Conservation (phyloP, 2,329 filamentous ascomycete species). For the Didymellaceae sp. region DNA sequence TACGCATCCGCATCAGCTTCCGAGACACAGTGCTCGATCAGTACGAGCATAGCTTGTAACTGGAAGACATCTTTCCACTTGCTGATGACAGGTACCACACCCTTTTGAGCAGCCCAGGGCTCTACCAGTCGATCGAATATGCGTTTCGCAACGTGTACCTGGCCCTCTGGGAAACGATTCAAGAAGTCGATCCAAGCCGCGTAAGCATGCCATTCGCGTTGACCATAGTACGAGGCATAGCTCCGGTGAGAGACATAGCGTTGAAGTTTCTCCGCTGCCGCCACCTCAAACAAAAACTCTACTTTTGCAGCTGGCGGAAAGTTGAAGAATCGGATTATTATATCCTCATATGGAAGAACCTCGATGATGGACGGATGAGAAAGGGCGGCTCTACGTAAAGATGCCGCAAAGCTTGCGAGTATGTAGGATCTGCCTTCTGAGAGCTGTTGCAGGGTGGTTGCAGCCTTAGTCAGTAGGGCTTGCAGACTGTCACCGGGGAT, state of each 20-base stretch:
- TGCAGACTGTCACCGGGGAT: conserved; percentile 13
- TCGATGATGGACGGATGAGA: conserved; percentile 34
- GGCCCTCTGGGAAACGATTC: conserved; percentile 44
- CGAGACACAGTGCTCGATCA: conserved; percentile 47
- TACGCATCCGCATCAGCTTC: conserved; percentile 39
- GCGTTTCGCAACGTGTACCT: conserved; percentile 29
- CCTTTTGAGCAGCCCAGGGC: conserved; percentile 53
- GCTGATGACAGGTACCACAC: conserved; percentile 52
- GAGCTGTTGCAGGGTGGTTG: conserved; percentile 36
- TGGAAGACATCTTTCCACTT: conserved; percentile 59
- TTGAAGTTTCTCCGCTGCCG: conserved; percentile 44
- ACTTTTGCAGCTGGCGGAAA: conserved; percentile 50
- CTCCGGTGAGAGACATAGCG: conserved; percentile 39
- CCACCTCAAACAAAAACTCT: conserved; percentile 56
- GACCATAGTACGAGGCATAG: conserved; percentile 54
- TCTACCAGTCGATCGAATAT: conserved; percentile 48
- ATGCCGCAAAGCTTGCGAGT: conserved; percentile 36
- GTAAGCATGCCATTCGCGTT: conserved; percentile 52
- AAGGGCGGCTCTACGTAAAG: conserved; percentile 42
- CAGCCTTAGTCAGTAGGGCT: conserved; percentile 31
- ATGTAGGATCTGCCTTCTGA: conserved; percentile 46
- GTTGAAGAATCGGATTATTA: conserved; percentile 50
- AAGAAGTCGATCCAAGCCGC: conserved; percentile 55
- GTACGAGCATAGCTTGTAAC: conserved; percentile 54
- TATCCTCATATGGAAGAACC: conserved; percentile 48